These are phyloP conservation scores for Macrolepiota dolichaula DNA, from an alignment of 768 basidiomycete genomes.

Conservation along the genomic window DNA sequence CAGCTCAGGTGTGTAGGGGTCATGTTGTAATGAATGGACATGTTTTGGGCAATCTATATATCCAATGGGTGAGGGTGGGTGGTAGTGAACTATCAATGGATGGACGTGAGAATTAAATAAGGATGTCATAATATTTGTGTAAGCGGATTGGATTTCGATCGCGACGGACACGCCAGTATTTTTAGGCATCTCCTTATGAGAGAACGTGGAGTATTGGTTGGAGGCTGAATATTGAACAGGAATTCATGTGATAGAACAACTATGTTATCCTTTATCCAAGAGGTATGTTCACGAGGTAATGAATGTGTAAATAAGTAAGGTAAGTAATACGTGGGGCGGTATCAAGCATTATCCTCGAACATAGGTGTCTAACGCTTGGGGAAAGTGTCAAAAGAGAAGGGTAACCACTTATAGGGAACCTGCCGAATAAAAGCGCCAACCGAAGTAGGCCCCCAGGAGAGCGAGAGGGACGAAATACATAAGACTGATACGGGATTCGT, in stretches of 20 bases:
- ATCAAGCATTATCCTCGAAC: conserved; percentile 4
- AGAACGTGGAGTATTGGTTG: neutral
- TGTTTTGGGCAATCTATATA: neutral
- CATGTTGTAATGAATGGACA: conserved; percentile 1
- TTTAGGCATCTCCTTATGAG: neutral
- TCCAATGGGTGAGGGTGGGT: neutral
- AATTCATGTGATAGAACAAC: conserved; percentile 3
- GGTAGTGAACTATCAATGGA: too few relatives aligned
- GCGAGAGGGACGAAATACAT: conserved; percentile 85
- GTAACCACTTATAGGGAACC: conserved; percentile 35
- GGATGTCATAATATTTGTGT: neutral
- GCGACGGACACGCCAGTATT: neutral
- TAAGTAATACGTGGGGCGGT: conserved; percentile 10
- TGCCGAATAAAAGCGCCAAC: conserved; percentile 71
- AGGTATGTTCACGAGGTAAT: neutral
- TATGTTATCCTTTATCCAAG: conserved; percentile 8
- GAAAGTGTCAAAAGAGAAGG: conserved; percentile 4
- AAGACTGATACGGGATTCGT: conserved; percentile 37
- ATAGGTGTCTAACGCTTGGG: neutral
- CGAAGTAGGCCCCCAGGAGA: conserved; percentile 82
- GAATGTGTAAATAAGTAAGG: conserved; percentile 8
- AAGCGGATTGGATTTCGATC: neutral
- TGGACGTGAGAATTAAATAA: neutral
- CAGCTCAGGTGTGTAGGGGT: conserved; percentile 11
- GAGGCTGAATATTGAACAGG: neutral